Base-by-base conservation (phyloP, 75 land plant species). In the Pinus taeda region DNA sequence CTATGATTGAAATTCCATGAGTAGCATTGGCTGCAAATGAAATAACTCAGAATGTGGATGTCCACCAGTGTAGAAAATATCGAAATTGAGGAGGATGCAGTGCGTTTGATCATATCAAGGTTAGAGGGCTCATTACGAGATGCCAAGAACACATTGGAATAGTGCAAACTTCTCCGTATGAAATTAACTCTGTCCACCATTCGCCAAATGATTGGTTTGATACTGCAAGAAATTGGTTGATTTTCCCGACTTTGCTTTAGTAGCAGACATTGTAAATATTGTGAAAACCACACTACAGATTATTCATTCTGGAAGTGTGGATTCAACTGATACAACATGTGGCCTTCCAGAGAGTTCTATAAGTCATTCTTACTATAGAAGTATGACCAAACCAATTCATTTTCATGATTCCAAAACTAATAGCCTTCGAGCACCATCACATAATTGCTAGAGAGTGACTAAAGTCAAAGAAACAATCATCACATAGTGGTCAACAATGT, bases 11-110 rank as follows among this genome's bases (percentile, higher is more conserved):
- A 79, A 88, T 97, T 49, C 99, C 99, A 18, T 82, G 99, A 56
- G 99, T 98, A 75, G 98, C 98, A 30, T 85, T 97, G 20, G 90
- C 94, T 57, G 99, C 99, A 64, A 93, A 97, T 87, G 99, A 97
- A 95, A 98, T 97, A 77, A 63, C n/a, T n/a, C n/a, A n/a, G n/a
- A n/a, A n/a, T n/a, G n/a, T n/a, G n/a, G n/a, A n/a, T n/a, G n/a
- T n/a, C n/a, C n/a, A n/a, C n/a, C n/a, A n/a, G n/a, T n/a, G n/a
- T n/a, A 6, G 62, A 13, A 77, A 77, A 79, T 57, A 61, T 87
- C 21, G 65, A 70, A 1, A 76, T 87, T 20, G 86, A 84, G 15
- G 26, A 30, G 30, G 81, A 80, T 56, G 86, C 83, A 7, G 53
- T 87, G 4, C 26, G 59, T 9, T 76, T 87, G 14, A 76, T 87